These are phyloP conservation scores for Aegilops speltoides DNA, from an alignment of 176 grass and related monocot species.

Conservation along the genomic window DNA sequence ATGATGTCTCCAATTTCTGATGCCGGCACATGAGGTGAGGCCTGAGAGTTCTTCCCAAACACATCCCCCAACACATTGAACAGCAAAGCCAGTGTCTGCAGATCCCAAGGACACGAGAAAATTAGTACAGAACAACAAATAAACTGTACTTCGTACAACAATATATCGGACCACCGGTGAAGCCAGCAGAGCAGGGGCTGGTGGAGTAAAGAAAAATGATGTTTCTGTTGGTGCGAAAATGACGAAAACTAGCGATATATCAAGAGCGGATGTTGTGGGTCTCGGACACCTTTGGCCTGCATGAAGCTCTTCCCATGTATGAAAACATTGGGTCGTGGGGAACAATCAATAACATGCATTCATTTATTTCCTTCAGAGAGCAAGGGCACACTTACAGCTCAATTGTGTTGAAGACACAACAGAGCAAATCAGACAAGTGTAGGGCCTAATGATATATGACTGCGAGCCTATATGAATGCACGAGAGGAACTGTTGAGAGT, in stretches of 20 bases:
- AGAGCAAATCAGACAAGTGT: too few relatives aligned
- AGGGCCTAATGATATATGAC: too few relatives aligned
- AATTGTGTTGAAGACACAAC: too few relatives aligned
- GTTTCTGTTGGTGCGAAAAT: not conserved
- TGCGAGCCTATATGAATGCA: too few relatives aligned
- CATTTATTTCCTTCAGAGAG: too few relatives aligned
- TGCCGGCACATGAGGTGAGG: constrained; percentile 64
- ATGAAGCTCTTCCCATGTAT: not conserved
- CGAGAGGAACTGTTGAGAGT: not conserved
- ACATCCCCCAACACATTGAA: constrained; percentile 92
- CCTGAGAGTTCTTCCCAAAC: constrained; percentile 88
- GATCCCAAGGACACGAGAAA: constrained; percentile 15
- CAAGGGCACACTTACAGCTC: too few relatives aligned
- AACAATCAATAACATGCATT: not conserved
- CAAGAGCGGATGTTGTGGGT: not conserved
- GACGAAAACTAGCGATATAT: not conserved
- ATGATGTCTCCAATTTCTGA: constrained; percentile 93
- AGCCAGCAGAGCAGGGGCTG: not conserved
- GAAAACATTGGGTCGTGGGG: not conserved
- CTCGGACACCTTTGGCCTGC: not conserved
- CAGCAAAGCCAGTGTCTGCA: constrained; percentile 92
- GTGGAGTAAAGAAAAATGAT: not conserved
- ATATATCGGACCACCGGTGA: not conserved
- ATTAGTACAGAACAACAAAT: constrained; percentile 1
- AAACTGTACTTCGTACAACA: not conserved